phyloP scores from a whole-genome alignment of 2,329 filamentous ascomycete genomes.

The Apiospora phragmitis region DNA sequence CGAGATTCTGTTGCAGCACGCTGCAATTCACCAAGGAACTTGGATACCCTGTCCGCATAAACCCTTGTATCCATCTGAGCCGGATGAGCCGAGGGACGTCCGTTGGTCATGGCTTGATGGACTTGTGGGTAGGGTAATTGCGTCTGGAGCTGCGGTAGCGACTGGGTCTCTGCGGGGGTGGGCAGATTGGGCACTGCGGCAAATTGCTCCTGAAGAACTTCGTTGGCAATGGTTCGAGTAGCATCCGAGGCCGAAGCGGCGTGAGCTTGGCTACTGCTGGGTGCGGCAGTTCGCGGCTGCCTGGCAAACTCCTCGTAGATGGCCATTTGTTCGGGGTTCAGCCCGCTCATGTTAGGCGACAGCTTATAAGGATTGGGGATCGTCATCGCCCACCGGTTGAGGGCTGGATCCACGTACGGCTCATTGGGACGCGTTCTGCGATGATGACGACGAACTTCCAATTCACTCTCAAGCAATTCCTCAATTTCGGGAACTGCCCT shows the following conservation, averaged over 20 bases:
- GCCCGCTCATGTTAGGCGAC: constrained; percentile 64
- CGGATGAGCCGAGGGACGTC: constrained; percentile 44
- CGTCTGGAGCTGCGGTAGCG: constrained; percentile 51
- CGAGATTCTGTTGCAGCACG: constrained; percentile 52
- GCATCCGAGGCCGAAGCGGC: constrained; percentile 60
- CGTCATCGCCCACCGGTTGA: constrained; percentile 89
- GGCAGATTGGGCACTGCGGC: constrained; percentile 56
- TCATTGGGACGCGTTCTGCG: constrained; percentile 75
- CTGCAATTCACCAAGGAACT: constrained; percentile 59
- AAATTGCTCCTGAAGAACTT: constrained; percentile 64
- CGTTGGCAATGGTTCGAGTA: constrained; percentile 62
- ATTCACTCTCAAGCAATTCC: constrained; percentile 80
- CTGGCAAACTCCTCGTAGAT: constrained; percentile 97
- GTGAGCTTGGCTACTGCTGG: constrained; percentile 57
- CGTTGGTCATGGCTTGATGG: constrained; percentile 51
- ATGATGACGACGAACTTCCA: constrained; percentile 77
- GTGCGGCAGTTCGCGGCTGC: constrained; percentile 67
- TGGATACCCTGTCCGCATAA: constrained; percentile 56
- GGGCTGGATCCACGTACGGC: constrained; percentile 76
- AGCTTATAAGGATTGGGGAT: constrained; percentile 94
- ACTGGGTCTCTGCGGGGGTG: constrained; percentile 60
- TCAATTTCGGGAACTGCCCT: constrained; percentile 94
- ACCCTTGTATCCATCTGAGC: constrained; percentile 52
- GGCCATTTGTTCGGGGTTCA: constrained; percentile 89
- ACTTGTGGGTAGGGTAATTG: constrained; percentile 59